Conservation (phyloP, 805 yeast genomes). For the Saturnispora kantuleensis region DNA sequence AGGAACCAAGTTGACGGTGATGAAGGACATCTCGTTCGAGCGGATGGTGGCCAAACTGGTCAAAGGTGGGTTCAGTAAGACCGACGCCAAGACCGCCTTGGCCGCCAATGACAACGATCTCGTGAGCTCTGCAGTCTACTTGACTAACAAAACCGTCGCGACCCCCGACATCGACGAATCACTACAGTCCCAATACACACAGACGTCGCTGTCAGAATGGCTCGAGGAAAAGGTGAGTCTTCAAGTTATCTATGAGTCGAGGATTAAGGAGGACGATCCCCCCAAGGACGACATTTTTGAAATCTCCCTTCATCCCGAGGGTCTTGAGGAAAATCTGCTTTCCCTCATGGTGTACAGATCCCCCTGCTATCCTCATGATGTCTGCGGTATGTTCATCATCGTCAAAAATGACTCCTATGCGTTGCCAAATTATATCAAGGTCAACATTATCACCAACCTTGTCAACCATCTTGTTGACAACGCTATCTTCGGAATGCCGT, state of each 20-base stretch:
- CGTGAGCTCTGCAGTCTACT: constrained; percentile 36
- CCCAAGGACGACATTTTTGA: constrained; percentile 26
- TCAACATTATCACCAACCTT: constrained; percentile 42
- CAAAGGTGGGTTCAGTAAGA: constrained; percentile 62
- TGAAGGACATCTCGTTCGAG: constrained; percentile 46
- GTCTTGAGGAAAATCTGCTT: constrained; percentile 23
- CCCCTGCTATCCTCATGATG: constrained; percentile 46
- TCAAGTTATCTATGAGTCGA: constrained; percentile 38
- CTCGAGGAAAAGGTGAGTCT: constrained; percentile 65
- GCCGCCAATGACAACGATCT: constrained; percentile 36
- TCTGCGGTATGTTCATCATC: constrained; percentile 60
- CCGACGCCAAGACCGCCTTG: constrained; percentile 46
- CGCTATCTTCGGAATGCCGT: constrained; percentile 55
- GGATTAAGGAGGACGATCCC: constrained; percentile 27
- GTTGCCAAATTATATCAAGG: constrained; percentile 61
- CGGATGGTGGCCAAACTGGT: constrained; percentile 46
- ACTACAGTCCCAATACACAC: neutral
- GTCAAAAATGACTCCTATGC: constrained; percentile 34
- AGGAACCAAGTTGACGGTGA: constrained; percentile 43
- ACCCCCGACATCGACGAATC: constrained; percentile 8
- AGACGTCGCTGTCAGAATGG: constrained; percentile 43
- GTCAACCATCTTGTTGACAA: constrained; percentile 33
- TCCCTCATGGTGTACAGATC: constrained; percentile 36
- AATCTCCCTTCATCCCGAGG: constrained; percentile 26
- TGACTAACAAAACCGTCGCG: constrained; percentile 29